A percentile compares a stretch with the other conserved stretches of the same genome.
Evolutionary conservation across 371 early-diverging fungal species (phyloP).

Genomic region (Lichtheimia ramosa): DNA sequence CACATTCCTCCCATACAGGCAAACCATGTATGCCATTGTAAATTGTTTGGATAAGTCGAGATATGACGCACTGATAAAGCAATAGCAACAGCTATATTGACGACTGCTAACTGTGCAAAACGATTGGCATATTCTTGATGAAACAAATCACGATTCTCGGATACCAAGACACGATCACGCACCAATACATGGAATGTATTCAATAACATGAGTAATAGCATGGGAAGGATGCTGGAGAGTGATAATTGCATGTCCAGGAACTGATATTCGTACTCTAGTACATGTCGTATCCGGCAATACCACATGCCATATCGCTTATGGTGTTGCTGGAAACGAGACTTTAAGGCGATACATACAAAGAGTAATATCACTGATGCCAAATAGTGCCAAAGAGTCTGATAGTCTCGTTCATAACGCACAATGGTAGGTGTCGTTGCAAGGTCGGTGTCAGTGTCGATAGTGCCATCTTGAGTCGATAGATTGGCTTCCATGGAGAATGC

Average conservation of each 20-base stretch:
- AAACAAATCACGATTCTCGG: constrained; percentile 11
- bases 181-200: constrained; percentile 5
- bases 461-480: not conserved
- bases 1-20: constrained; percentile 21
- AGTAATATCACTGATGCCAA: not conserved
- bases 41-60: constrained; percentile 3
- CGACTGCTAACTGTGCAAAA: constrained; percentile 33
- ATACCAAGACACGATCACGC: constrained; percentile 7
- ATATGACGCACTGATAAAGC: constrained; percentile 29
- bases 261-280: not conserved
- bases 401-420: constrained; percentile 7
- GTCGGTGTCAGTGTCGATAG: no score
- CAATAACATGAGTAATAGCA: not conserved
- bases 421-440: not conserved
- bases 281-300: not conserved
- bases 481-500: not conserved
- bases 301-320: not conserved
- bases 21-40: constrained; percentile 40
- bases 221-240: not conserved
- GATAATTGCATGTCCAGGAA: not conserved
- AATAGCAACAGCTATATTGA: constrained; percentile 29
- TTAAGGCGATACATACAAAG: not conserved
- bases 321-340: not conserved
- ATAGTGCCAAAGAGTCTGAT: constrained; percentile 3
- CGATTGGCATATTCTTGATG: constrained; percentile 32